These are phyloP conservation scores for Vanderwaltozyma tropicalis DNA, from an alignment of 805 yeast species.

Conservation along the genomic window DNA sequence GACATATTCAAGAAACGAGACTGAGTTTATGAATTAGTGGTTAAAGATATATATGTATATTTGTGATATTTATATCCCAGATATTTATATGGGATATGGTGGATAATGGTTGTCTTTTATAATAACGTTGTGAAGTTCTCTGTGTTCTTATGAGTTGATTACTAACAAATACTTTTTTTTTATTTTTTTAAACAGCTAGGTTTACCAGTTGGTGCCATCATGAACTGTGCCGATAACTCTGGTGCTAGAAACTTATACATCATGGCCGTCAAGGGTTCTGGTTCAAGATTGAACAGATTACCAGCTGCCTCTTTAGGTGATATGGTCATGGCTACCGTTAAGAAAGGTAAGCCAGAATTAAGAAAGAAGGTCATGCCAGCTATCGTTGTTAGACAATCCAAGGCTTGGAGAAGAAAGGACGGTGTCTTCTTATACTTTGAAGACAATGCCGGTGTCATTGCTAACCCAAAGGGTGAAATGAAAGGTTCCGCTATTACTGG, in stretches of 20 bases:
- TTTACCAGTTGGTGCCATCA: conserved; percentile 98
- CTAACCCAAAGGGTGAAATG: conserved; percentile 99
- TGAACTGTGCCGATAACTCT: conserved; percentile 99
- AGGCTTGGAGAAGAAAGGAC: conserved; percentile 99
- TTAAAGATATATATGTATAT: background rate
- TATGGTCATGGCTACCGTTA: conserved; percentile 98
- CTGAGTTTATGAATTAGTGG: too few species aligned
- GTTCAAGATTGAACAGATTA: conserved; percentile 99
- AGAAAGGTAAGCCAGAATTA: conserved; percentile 99
- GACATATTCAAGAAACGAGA: too few species aligned
- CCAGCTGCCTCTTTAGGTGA: conserved; percentile 99
- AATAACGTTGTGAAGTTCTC: background rate
- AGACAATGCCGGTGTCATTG: conserved; percentile 99
- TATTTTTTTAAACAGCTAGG: conserved; percentile 56
- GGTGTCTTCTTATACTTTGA: conserved; percentile 99
- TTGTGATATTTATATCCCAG: background rate
- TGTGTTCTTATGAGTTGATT: background rate
- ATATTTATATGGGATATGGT: too few species aligned
- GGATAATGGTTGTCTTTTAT: too few species aligned
- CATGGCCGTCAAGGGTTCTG: conserved; percentile 97
- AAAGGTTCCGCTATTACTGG: conserved; percentile 99
- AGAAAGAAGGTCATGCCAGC: conserved; percentile 99
- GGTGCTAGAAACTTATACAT: conserved; percentile 99
- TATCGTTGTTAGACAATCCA: conserved; percentile 96
- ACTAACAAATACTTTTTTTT: background rate